phyloP scores from a whole-genome alignment of 345 rosid species.

The Euphorbia pulcherrima region DNA sequence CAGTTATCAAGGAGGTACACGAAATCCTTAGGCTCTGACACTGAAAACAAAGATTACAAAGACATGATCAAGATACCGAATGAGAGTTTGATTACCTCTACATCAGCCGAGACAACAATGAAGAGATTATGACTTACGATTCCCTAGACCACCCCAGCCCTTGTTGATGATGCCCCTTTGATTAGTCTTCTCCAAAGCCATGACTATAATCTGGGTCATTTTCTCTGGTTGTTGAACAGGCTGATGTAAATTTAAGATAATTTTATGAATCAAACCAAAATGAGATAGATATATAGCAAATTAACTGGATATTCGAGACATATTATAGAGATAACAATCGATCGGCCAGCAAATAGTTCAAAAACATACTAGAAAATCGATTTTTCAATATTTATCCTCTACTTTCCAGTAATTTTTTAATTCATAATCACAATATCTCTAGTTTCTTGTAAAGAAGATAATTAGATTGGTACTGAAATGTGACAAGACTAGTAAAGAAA shows the following conservation, averaged over 20 bases:
- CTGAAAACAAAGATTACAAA: conserved; percentile 29
- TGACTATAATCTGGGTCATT: conserved; percentile 56
- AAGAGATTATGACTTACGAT: conserved; percentile 34
- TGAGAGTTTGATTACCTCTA: background rate
- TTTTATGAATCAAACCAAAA: background rate
- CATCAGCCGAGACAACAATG: background rate
- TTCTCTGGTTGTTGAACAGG: conserved; percentile 58
- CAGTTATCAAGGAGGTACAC: conserved; percentile 57
- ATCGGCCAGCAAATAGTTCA: background rate
- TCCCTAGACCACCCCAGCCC: conserved; percentile 78
- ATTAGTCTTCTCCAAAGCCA: conserved; percentile 47
- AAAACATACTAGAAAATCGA: too few species aligned
- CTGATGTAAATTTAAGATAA: conserved; percentile 29
- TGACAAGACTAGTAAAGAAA: conserved; percentile 19
- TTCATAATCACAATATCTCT: background rate
- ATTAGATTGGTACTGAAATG: background rate
- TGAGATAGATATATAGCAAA: background rate
- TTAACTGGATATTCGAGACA: background rate
- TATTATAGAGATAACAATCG: background rate
- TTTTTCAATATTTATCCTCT: background rate
- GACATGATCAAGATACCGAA: background rate
- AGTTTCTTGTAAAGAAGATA: background rate
- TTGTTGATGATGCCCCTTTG: conserved; percentile 69
- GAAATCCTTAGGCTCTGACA: conserved; percentile 43
- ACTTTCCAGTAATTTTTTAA: background rate